phyloP scores from a whole-genome alignment of 495 filamentous ascomycete species.

The Letharia columbiana region DNA sequence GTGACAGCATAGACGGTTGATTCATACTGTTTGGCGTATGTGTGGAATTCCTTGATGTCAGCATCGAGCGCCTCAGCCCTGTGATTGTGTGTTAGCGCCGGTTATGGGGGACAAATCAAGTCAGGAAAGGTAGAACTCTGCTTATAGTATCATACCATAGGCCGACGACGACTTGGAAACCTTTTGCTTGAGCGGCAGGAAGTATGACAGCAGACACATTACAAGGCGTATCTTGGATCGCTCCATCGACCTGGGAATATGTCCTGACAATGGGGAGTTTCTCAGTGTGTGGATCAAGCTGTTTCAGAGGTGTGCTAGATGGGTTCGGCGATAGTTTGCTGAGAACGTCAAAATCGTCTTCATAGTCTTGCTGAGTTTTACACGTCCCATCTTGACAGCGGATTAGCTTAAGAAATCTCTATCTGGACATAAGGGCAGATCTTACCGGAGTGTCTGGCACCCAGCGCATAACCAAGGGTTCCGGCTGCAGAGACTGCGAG shows the following conservation, averaged over 20 bases:
- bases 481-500: constrained; percentile 38
- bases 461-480: constrained; percentile 43
- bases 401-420: constrained; percentile 1
- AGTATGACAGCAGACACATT: constrained; percentile 57
- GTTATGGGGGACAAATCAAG: not conserved
- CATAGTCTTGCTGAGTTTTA: constrained; percentile 57
- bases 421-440: not conserved
- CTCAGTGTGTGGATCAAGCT: not conserved
- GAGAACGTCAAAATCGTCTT: constrained; percentile 56
- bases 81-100: constrained; percentile 2
- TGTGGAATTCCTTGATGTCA: constrained; percentile 51
- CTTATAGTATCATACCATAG: constrained; percentile 50
- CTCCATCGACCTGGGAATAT: constrained; percentile 53
- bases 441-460: constrained; percentile 35
- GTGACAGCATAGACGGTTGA: constrained; percentile 64
- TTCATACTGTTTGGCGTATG: constrained; percentile 44
- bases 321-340: constrained; percentile 33
- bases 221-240: constrained; percentile 37
- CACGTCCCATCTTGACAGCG: constrained; percentile 44
- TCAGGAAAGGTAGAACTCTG: not conserved
- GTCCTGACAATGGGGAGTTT: constrained; percentile 49
- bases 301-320: not conserved
- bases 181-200: constrained; percentile 60
- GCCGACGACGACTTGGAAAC: constrained; percentile 68
- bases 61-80: constrained; percentile 63